Evolutionary conservation across 176 grass and related monocot genomes (phyloP).

Genomic region (Eragrostis nindensis): DNA sequence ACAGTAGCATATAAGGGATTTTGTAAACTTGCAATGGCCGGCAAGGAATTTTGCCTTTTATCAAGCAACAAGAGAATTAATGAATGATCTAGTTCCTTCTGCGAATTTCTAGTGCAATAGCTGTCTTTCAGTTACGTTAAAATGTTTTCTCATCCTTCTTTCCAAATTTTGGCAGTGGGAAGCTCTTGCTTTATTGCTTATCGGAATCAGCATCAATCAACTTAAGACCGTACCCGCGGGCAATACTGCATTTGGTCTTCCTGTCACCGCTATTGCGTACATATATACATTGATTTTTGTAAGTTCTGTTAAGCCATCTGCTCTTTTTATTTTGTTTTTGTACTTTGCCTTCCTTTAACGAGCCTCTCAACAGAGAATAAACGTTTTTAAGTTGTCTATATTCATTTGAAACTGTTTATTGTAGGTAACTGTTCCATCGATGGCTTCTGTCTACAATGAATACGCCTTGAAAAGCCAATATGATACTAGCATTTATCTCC

Average conservation of each 20-base stretch:
- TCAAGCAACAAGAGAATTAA: neutral
- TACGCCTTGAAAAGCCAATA: slow-evolving; percentile 99
- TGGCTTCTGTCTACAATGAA: slow-evolving; percentile 99
- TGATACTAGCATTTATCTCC: slow-evolving; percentile 99
- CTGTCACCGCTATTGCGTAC: slow-evolving; percentile 85
- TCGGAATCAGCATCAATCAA: slow-evolving; percentile 98
- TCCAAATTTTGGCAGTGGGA: slow-evolving; percentile 71
- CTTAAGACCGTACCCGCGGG: slow-evolving; percentile 74
- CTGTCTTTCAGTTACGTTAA: slow-evolving; percentile 19
- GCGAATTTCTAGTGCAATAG: neutral
- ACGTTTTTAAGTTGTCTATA: slow-evolving; percentile 15
- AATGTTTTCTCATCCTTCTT: slow-evolving; percentile 11
- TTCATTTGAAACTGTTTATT: slow-evolving; percentile 29
- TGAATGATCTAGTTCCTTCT: neutral
- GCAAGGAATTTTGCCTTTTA: slow-evolving; percentile 12
- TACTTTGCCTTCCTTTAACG: slow-evolving; percentile 3
- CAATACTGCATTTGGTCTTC: slow-evolving; percentile 66
- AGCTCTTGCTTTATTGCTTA: slow-evolving; percentile 96
- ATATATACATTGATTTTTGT: slow-evolving; percentile 96
- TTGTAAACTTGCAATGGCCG: neutral
- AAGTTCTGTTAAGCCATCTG: slow-evolving; percentile 50
- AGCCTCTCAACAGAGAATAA: neutral
- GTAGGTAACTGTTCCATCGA: slow-evolving; percentile 94
- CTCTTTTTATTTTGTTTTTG: neutral
- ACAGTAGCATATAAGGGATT: too few relatives aligned